Evolutionary conservation across 2,329 filamentous ascomycete species (phyloP).

Genomic region (Paradendryphiella salina): DNA sequence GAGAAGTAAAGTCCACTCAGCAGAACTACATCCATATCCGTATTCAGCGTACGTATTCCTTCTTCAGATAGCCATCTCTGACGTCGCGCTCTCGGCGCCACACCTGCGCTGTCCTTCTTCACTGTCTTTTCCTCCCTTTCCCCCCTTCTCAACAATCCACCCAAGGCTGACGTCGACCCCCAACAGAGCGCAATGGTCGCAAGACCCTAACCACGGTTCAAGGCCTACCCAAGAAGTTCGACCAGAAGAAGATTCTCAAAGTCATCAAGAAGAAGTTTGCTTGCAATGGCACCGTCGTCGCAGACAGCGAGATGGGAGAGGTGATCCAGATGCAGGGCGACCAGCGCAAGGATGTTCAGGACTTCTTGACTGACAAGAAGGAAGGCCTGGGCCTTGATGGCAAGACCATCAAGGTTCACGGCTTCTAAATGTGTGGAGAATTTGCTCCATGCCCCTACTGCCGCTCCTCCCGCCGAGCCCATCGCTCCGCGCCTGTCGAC

Average conservation of each 20-base stretch:
- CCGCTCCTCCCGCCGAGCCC: conserved; percentile 8
- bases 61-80: background rate
- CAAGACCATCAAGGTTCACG: conserved; percentile 89
- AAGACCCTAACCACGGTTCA: conserved; percentile 99
- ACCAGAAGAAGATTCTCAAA: conserved; percentile 99
- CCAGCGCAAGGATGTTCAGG: conserved; percentile 97
- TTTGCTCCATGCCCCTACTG: conserved; percentile 13
- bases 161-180: conserved; percentile 49
- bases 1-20: conserved; percentile 83
- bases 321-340: conserved; percentile 99
- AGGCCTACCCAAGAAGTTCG: conserved; percentile 97
- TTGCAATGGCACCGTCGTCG: conserved; percentile 99
- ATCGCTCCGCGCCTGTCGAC: conserved; percentile 13
- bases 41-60: conserved; percentile 82
- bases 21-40: conserved; percentile 99
- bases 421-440: conserved; percentile 31
- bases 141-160: conserved; percentile 7
- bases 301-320: conserved; percentile 95
- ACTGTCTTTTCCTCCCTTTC: background rate
- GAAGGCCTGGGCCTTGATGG: conserved; percentile 89
- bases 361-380: conserved; percentile 95
- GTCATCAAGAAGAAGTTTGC: conserved; percentile 99
- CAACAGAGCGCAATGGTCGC: conserved; percentile 97
- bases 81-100: background rate
- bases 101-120: background rate